phyloP scores from a whole-genome alignment of 768 basidiomycete genomes.

The Amanita muscaria region DNA sequence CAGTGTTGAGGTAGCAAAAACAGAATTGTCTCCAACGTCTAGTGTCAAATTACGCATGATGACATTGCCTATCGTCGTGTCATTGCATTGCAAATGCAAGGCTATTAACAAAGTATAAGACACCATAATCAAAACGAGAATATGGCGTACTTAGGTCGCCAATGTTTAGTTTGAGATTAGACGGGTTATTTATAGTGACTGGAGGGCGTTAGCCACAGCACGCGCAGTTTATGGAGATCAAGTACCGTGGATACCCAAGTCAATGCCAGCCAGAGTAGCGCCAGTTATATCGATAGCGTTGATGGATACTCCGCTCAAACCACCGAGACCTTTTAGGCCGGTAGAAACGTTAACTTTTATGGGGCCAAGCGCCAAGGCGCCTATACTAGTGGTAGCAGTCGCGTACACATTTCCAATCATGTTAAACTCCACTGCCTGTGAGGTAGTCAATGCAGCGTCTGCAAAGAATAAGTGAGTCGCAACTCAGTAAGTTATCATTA shows the following conservation, averaged over 20 bases:
- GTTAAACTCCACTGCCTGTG: slow-evolving; percentile 38
- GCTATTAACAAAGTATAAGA: slow-evolving; percentile 22
- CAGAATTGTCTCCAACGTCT: slow-evolving; percentile 49
- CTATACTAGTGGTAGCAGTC: slow-evolving; percentile 51
- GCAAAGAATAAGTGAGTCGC: slow-evolving; percentile 5
- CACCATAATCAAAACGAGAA: background rate
- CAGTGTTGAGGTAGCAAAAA: slow-evolving; percentile 43
- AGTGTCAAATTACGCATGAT: slow-evolving; percentile 53
- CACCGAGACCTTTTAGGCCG: slow-evolving; percentile 48
- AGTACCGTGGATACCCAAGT: slow-evolving; percentile 50
- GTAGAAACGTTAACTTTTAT: slow-evolving; percentile 68
- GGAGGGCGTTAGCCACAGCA: background rate
- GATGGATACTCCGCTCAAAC: slow-evolving; percentile 51
- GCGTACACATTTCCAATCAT: slow-evolving; percentile 54
- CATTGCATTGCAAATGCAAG: slow-evolving; percentile 46
- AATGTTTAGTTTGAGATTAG: slow-evolving; percentile 49
- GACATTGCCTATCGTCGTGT: slow-evolving; percentile 48
- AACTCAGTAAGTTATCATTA: slow-evolving; percentile 5
- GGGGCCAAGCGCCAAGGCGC: slow-evolving; percentile 58
- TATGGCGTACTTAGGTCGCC: slow-evolving; percentile 54
- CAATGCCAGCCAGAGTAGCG: slow-evolving; percentile 49
- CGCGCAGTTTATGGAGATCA: background rate
- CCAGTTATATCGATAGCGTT: slow-evolving; percentile 56
- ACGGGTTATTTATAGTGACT: slow-evolving; percentile 64
- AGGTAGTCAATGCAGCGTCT: slow-evolving; percentile 52